Evolutionary conservation across 2,329 filamentous ascomycete genomes (phyloP).

Genomic region (Penicillium digitatum): DNA sequence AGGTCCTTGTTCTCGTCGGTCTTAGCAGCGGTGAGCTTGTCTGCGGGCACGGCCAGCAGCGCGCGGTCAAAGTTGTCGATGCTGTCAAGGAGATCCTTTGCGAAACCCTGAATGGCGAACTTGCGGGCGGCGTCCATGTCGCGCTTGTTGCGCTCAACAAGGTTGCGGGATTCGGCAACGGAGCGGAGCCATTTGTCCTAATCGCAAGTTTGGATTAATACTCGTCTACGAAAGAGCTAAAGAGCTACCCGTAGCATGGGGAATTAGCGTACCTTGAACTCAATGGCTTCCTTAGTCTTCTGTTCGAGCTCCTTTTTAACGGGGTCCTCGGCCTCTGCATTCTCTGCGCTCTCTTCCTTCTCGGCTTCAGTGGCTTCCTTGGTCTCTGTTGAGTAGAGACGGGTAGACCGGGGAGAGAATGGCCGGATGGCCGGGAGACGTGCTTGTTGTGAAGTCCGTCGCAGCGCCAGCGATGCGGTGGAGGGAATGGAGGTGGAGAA

Average conservation of each 20-base stretch:
- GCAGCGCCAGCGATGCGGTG: constrained; percentile 31
- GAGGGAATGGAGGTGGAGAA: constrained; percentile 30
- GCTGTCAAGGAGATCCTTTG: constrained; percentile 88
- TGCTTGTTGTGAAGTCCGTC: constrained; percentile 32
- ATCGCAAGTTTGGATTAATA: background rate
- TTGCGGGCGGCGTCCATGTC: constrained; percentile 83
- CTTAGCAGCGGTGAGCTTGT: constrained; percentile 60
- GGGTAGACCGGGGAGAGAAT: constrained; percentile 34
- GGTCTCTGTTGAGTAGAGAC: constrained; percentile 45
- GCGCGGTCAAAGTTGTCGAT: constrained; percentile 98
- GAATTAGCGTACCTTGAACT: constrained; percentile 69
- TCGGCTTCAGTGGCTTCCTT: constrained; percentile 45
- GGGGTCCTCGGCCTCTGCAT: constrained; percentile 44
- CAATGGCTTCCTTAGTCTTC: constrained; percentile 68
- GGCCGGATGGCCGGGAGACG: constrained; percentile 29
- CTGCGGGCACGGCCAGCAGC: constrained; percentile 69
- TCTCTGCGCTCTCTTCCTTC: constrained; percentile 36
- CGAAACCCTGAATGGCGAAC: constrained; percentile 92
- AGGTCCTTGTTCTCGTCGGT: constrained; percentile 66
- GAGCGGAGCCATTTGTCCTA: constrained; percentile 94
- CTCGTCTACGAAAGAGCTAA: background rate
- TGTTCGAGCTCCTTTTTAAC: constrained; percentile 65
- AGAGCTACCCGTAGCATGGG: constrained; percentile 1
- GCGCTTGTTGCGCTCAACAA: constrained; percentile 88
- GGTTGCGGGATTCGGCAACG: constrained; percentile 95